Percentiles rank a stretch among this genome's conserved stretches.
phyloP scores from a whole-genome alignment of 1,139 yeast genomes.

The Yamadazyma dushanensis region DNA sequence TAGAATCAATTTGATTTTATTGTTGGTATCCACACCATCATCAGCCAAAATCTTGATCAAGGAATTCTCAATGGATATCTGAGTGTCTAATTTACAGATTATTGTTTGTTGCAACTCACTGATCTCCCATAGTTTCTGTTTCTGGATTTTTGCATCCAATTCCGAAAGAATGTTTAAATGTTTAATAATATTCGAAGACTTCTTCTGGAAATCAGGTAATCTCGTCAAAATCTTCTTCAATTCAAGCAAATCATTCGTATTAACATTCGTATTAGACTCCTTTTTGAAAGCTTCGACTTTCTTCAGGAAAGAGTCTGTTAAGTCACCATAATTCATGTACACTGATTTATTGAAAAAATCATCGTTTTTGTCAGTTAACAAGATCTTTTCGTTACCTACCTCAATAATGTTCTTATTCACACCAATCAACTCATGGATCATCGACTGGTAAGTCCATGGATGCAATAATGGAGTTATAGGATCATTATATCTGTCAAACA shows the following conservation, averaged over 20 bases:
- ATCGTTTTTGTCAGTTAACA: conserved; percentile 55
- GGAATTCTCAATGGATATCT: conserved; percentile 26
- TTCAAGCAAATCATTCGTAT: conserved; percentile 73
- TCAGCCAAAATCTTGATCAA: conserved; percentile 30
- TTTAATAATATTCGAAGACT: conserved; percentile 87
- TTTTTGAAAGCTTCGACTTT: conserved; percentile 82
- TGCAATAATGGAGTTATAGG: conserved; percentile 88
- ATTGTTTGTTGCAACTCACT: conserved; percentile 89
- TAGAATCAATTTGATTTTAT: conserved; percentile 55
- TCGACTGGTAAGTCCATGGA: conserved; percentile 98
- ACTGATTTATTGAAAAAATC: conserved; percentile 74
- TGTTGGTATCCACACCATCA: conserved; percentile 24
- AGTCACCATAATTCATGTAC: conserved; percentile 91
- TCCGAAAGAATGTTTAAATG: conserved; percentile 91
- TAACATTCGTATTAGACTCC: conserved; percentile 69
- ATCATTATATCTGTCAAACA: conserved; percentile 83
- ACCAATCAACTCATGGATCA: conserved; percentile 91
- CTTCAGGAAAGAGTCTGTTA: conserved; percentile 83
- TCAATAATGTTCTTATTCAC: conserved; percentile 79
- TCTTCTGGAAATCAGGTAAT: conserved; percentile 87
- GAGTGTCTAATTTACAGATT: conserved; percentile 57
- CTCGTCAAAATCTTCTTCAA: conserved; percentile 88
- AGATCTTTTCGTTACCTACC: conserved; percentile 36
- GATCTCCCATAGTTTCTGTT: conserved; percentile 71
- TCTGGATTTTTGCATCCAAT: conserved; percentile 66